These are phyloP conservation scores for Macroventuria anomochaeta DNA, from an alignment of 2,329 filamentous ascomycete species.

Conservation along the genomic window DNA sequence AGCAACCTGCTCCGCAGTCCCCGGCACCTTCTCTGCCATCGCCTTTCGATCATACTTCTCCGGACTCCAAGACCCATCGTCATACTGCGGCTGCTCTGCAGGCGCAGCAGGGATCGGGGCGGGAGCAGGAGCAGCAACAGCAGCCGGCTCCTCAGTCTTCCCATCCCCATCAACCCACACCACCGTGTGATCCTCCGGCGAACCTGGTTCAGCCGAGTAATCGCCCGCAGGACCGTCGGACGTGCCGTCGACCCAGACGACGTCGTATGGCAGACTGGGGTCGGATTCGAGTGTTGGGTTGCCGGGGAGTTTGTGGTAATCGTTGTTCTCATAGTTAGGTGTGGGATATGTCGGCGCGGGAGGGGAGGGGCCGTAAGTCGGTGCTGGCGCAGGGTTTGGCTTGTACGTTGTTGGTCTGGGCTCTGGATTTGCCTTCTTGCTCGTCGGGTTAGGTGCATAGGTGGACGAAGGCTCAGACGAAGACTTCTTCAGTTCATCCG, in stretches of 20 bases:
- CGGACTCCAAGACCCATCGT: constrained; percentile 7
- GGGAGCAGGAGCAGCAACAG: too few relatives aligned
- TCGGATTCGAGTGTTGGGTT: constrained; percentile 5
- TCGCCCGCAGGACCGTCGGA: constrained; percentile 12
- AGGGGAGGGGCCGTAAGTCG: not conserved
- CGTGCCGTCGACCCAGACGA: constrained; percentile 27
- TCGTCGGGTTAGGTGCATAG: not conserved
- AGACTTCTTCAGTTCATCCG: constrained; percentile 23
- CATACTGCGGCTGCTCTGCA: not conserved
- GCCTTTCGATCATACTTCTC: constrained; percentile 2
- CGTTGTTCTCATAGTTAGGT: not conserved
- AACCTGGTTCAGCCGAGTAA: constrained; percentile 4
- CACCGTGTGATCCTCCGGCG: constrained; percentile 16
- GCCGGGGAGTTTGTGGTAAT: constrained; percentile 4
- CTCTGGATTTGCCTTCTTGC: not conserved
- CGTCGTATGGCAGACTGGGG: constrained; percentile 14
- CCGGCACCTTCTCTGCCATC: not conserved
- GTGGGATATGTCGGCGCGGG: not conserved
- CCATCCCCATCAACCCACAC: not conserved
- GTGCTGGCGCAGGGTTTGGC: not conserved
- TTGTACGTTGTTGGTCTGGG: not conserved
- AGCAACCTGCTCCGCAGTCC: not conserved
- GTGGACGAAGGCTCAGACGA: not conserved
- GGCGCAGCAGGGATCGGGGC: too few relatives aligned
- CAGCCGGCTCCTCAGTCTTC: too few relatives aligned